Conservation (phyloP, 2,329 filamentous ascomycete species). For the Aureobasidium sp. region DNA sequence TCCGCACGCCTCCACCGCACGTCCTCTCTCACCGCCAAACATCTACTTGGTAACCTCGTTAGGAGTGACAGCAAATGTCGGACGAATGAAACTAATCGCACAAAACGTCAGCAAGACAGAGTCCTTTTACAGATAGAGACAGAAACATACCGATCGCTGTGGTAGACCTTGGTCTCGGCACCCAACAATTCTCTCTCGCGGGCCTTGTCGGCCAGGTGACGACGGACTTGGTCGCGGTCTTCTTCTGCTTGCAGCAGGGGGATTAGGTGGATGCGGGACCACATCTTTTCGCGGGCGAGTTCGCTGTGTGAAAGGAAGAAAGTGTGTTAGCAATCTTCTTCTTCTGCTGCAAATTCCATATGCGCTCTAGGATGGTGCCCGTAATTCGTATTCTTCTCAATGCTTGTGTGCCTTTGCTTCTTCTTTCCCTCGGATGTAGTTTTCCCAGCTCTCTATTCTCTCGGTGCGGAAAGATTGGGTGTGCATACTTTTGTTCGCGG, state of each 20-base stretch:
- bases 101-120: too few relatives aligned
- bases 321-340: background rate
- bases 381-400: background rate
- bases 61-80: slow-evolving; percentile 68
- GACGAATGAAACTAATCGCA: slow-evolving; percentile 57
- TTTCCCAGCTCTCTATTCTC: background rate
- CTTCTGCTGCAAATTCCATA: background rate
- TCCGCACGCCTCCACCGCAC: background rate
- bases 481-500: slow-evolving; percentile 77
- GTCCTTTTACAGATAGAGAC: background rate
- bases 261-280: slow-evolving; percentile 90
- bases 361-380: too few relatives aligned
- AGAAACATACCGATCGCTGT: slow-evolving; percentile 70
- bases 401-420: background rate
- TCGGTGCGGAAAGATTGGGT: too few relatives aligned
- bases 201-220: slow-evolving; percentile 76
- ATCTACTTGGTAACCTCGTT: slow-evolving; percentile 47
- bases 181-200: slow-evolving; percentile 88
- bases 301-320: slow-evolving; percentile 51
- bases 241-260: slow-evolving; percentile 93
- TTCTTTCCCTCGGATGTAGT: background rate
- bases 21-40: background rate
- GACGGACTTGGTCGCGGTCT: slow-evolving; percentile 86
- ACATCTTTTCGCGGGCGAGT: slow-evolving; percentile 94
- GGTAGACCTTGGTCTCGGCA: slow-evolving; percentile 74